Evolutionary conservation across 1,139 yeast species (phyloP), one percentile per base, ranked within the genome.

Genomic region (Geotrichum armillariae): DNA sequence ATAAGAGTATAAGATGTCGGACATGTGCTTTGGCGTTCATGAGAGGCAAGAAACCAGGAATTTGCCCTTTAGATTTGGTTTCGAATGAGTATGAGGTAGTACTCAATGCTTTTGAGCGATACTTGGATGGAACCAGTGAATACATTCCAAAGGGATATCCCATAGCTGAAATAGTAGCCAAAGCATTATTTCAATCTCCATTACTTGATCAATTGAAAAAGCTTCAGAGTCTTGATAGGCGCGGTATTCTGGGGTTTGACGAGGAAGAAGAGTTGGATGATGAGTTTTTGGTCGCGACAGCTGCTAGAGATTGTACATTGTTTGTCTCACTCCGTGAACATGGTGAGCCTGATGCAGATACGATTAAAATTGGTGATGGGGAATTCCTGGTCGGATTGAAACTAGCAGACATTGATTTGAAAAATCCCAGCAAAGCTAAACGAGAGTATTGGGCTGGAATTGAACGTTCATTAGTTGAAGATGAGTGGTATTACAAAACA

Each of bases 1-100:
- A 12, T 2, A 8, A 38, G 11, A 42, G 46, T 1, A 16, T 41
- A 2, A 58, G 62, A 0, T 75, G 79, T 53, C 61, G 79, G 4
- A 75, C 76, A 2, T 75, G 79, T 58, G 78, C 79, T 0, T 58
- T 73, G 22, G 60, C 66, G 33, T 49, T 47, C 12, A 49, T 57
- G 53, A 66, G 74, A 14, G 63, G 64, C 38, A 51, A 57, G 38
- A 27, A 56, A 46, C 36, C 53, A 3, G 22, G 58, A 3, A 64
- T 70, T 53, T 75, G 79, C 50, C 69, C 75, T 1, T 53, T 71
- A 12, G 68, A 62, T 16, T 56, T 75, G 7, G 58, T 63, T 0
- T 53, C 63, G 1, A 41, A 47, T 14, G 58, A 56, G 6, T 17
- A 21, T 9, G 16, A 41, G 1, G 52, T 47, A 33, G 31, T 55